Evolutionary conservation across 2,329 filamentous ascomycete genomes (phyloP), one percentile per base, ranked within the genome.

Genomic region (Exophiala oligosperma): DNA sequence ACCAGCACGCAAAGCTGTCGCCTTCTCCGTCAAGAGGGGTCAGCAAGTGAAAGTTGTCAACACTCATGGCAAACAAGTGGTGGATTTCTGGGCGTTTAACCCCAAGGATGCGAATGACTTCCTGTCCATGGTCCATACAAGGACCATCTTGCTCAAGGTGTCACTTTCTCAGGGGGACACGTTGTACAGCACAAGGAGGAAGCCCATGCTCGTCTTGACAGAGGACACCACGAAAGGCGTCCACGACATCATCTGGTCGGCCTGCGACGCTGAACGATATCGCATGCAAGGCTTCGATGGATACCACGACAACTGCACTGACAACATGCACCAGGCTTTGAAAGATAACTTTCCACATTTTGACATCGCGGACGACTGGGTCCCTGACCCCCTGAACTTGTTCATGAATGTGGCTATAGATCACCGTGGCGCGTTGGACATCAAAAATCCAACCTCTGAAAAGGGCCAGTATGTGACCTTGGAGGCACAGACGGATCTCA

Each of bases 71-170:
- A 76, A 77, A 54, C 78, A 80, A 68, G 78, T 81, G 21, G 70
- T 80, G 41, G 78, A 81, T 62, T 79, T 78, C 43, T 80, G 76
- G 76, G 76, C 75, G 2, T 76, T 80, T 59, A 74, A 76, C n/a
- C 69, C 76, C n/a, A 23, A 41, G 8, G 55, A 62, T 24, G 38
- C 49, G 17, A 54, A 53, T 50, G 48, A 56, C 52, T 65, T 63
- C 51, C 58, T 75, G 41, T 75, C 73, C 46, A 74, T 75, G 72
- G 69, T 73, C 7, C 74, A 77, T 56, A 72, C 69, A 1, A 68
- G 74, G 29, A 72, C 73, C n/a, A 59, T 71, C 3, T 63, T 72
- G 6, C 62, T 62, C 8, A 70, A 69, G 47, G 56, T 75, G 1
- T 53, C 66, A 1, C 56, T 73, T 1, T 32, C 50, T n/a, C 59